Evolutionary conservation across 495 filamentous ascomycete species (phyloP).

Genomic region (Entonaema liquescens): DNA sequence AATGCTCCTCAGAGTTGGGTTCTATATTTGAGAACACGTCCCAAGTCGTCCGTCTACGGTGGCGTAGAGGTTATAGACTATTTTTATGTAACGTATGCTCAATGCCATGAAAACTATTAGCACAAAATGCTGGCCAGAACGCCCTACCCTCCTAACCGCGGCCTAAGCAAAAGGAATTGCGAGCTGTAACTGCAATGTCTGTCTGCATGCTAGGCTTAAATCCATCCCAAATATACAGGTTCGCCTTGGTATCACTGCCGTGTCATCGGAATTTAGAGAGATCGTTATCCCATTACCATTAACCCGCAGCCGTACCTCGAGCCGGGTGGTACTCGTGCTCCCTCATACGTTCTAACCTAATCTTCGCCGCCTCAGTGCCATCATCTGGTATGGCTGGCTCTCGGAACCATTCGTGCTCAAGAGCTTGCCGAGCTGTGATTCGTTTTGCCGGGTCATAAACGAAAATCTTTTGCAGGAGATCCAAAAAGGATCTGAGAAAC

Average conservation of each 20-base stretch:
- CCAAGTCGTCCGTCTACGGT: slow-evolving; percentile 39
- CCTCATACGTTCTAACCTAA: slow-evolving; percentile 64
- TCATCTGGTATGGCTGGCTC: slow-evolving; percentile 83
- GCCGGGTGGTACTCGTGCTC: slow-evolving; percentile 40
- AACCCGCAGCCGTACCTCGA: slow-evolving; percentile 34
- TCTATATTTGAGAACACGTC: slow-evolving; percentile 46
- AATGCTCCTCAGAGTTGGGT: slow-evolving; percentile 20
- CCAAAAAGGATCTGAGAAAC: slow-evolving; percentile 87
- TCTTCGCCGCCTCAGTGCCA: slow-evolving; percentile 89
- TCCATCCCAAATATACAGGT: slow-evolving; percentile 43
- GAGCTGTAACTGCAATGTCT: slow-evolving; percentile 22
- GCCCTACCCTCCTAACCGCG: slow-evolving; percentile 15
- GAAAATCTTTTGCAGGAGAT: slow-evolving; percentile 89
- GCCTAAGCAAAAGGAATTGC: slow-evolving; percentile 17
- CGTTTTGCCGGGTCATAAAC: slow-evolving; percentile 91
- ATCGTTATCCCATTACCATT: slow-evolving; percentile 32
- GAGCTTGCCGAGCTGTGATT: slow-evolving; percentile 89
- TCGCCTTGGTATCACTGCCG: slow-evolving; percentile 34
- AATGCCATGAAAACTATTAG: slow-evolving; percentile 43
- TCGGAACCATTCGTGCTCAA: slow-evolving; percentile 94
- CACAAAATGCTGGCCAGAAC: slow-evolving; percentile 41
- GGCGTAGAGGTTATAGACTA: slow-evolving; percentile 37
- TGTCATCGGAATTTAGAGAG: slow-evolving; percentile 21
- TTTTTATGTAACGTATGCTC: slow-evolving; percentile 44
- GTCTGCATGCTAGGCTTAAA: slow-evolving; percentile 26